Evolutionary conservation across 225 moss, liverwort and hornwort genomes (phyloP).

Genomic region (Sphagnum contortum): DNA sequence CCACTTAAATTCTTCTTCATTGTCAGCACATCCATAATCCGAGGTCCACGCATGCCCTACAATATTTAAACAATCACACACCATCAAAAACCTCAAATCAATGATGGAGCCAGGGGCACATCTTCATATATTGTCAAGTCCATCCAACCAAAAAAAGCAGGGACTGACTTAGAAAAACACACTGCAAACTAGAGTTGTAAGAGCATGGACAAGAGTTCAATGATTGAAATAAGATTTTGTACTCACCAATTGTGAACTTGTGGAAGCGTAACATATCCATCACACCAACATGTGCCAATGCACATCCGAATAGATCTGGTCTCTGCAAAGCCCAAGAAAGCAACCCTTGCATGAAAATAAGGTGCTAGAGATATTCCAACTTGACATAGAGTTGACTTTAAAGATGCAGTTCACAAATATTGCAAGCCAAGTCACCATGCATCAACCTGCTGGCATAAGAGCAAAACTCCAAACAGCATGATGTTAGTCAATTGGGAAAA

Average conservation of each 20-base stretch:
- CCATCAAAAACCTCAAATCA: too few relatives aligned
- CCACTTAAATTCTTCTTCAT: slow-evolving; percentile 38
- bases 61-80: too few relatives aligned
- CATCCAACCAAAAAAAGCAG: too few relatives aligned
- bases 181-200: too few relatives aligned
- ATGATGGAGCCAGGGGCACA: too few relatives aligned
- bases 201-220: too few relatives aligned
- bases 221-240: too few relatives aligned
- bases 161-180: too few relatives aligned
- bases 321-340: slow-evolving; percentile 33
- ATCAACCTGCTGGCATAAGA: neutral
- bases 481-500: too few relatives aligned
- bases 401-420: neutral
- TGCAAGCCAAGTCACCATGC: neutral
- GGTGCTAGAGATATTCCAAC: neutral
- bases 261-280: slow-evolving; percentile 97
- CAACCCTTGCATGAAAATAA: neutral
- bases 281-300: slow-evolving; percentile 80
- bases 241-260: slow-evolving; percentile 76
- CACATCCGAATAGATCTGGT: slow-evolving; percentile 80
- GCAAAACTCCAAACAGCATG: too few relatives aligned
- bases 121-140: too few relatives aligned
- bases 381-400: slow-evolving; percentile 1
- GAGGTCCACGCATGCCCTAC: slow-evolving; percentile 48
- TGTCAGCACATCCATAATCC: slow-evolving; percentile 47